phyloP scores from a whole-genome alignment of 176 grass and related monocot genomes.

The Secale cereale region DNA sequence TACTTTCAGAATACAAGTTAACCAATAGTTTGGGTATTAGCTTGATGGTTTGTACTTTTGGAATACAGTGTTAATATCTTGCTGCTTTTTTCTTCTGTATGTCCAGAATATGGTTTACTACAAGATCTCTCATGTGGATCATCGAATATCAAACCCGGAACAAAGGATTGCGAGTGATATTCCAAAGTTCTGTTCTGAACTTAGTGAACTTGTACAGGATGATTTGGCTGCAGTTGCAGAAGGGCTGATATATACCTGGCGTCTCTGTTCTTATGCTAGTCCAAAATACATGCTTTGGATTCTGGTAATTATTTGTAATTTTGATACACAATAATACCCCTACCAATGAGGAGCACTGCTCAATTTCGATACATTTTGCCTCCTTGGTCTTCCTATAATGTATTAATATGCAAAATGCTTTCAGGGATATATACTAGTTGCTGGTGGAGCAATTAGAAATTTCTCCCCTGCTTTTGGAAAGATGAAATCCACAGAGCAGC shows the following conservation, averaged over 20 bases:
- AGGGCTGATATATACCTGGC: constrained; percentile 91
- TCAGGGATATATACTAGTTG: constrained; percentile 95
- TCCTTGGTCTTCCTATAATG: constrained; percentile 8
- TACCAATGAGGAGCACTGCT: background rate
- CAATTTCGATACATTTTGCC: background rate
- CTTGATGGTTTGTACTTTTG: background rate
- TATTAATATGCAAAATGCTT: constrained; percentile 34
- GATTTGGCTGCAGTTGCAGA: constrained; percentile 92
- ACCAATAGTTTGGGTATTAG: background rate
- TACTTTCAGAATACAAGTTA: background rate
- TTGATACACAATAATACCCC: background rate
- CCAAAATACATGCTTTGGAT: constrained; percentile 98
- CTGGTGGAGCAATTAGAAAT: constrained; percentile 75
- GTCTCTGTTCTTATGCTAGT: constrained; percentile 98
- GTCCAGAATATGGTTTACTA: constrained; percentile 99
- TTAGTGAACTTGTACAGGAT: constrained; percentile 97
- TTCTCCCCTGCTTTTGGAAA: constrained; percentile 97
- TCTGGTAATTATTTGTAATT: constrained; percentile 56
- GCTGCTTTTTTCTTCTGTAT: constrained; percentile 25
- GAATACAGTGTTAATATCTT: constrained; percentile 20
- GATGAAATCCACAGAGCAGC: constrained; percentile 91
- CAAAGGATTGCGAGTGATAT: constrained; percentile 98
- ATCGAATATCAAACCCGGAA: constrained; percentile 85
- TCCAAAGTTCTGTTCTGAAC: constrained; percentile 91
- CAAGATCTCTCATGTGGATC: constrained; percentile 96